Conservation (phyloP, 768 basidiomycete genomes). For the Lentinula edodes region DNA sequence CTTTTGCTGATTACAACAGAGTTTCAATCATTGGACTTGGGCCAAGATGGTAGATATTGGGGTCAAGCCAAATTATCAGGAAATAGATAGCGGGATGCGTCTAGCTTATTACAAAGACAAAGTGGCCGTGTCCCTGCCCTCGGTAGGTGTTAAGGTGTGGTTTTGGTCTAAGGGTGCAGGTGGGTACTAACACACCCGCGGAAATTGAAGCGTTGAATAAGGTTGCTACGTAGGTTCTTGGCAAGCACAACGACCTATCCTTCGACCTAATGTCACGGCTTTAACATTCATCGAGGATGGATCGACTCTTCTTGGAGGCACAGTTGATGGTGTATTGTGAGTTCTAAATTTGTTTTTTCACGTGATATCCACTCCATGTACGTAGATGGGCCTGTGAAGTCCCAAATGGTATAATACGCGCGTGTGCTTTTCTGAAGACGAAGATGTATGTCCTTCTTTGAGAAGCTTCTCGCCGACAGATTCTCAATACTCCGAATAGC, state of each 20-base stretch:
- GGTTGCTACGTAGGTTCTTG: slow-evolving; percentile 42
- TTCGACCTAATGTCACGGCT: slow-evolving; percentile 58
- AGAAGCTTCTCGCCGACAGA: not conserved
- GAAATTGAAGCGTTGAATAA: not conserved
- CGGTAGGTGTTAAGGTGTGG: slow-evolving; percentile 62
- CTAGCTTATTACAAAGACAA: slow-evolving; percentile 52
- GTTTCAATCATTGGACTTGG: slow-evolving; percentile 50
- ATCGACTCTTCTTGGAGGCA: slow-evolving; percentile 59
- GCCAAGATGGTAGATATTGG: slow-evolving; percentile 49
- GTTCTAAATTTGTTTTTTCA: not conserved
- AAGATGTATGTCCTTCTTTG: slow-evolving; percentile 43
- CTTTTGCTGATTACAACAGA: slow-evolving; percentile 20
- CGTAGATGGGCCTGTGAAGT: slow-evolving; percentile 64
- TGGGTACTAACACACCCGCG: not conserved
- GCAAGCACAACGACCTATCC: slow-evolving; percentile 59
- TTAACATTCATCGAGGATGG: slow-evolving; percentile 63
- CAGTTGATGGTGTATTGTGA: slow-evolving; percentile 64
- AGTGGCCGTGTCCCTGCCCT: slow-evolving; percentile 58
- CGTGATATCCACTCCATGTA: not conserved
- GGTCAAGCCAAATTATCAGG: slow-evolving; percentile 23
- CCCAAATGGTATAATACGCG: slow-evolving; percentile 60
- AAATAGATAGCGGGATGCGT: slow-evolving; percentile 35
- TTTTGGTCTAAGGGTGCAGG: slow-evolving; percentile 48
- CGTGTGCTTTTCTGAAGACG: slow-evolving; percentile 51
- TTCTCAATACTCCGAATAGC: slow-evolving; percentile 22